These are phyloP conservation scores for Scedosporium boydii DNA, from an alignment of 2,329 filamentous ascomycete species.

Conservation along the genomic window DNA sequence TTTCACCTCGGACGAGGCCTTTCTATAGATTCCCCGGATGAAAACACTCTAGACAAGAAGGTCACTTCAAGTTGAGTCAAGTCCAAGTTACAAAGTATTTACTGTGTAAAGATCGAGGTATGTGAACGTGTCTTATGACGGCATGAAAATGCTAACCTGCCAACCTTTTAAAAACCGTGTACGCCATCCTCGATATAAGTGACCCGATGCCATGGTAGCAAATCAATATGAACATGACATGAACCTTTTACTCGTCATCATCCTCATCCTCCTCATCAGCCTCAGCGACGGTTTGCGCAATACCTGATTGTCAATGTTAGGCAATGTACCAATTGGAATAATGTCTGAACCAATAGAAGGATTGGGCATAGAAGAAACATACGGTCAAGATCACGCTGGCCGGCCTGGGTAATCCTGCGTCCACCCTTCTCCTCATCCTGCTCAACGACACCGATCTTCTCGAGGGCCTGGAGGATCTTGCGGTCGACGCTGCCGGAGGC, in stretches of 20 bases:
- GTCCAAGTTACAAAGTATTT: not conserved
- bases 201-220: constrained; percentile 17
- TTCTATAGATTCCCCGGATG: too few species aligned
- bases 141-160: constrained; percentile 24
- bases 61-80: not conserved
- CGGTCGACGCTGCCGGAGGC: constrained; percentile 93
- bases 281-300: constrained; percentile 72
- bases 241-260: constrained; percentile 51
- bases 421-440: constrained; percentile 97
- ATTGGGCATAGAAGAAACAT: constrained; percentile 16
- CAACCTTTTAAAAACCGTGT: constrained; percentile 7
- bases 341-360: too few species aligned
- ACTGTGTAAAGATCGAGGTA: constrained; percentile 4
- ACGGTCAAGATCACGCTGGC: constrained; percentile 98
- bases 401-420: constrained; percentile 93
- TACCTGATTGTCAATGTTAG: constrained; percentile 33
- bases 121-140: constrained; percentile 7
- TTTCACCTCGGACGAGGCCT: too few species aligned
- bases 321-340: too few species aligned
- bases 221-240: constrained; percentile 25
- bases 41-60: not conserved
- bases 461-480: constrained; percentile 92
- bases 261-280: constrained; percentile 58
- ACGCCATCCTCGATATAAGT: constrained; percentile 7
- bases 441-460: constrained; percentile 99